Evolutionary conservation across 2,329 filamentous ascomycete genomes (phyloP), one percentile per base, ranked within the genome.

Genomic region (Esteya vermicola): DNA sequence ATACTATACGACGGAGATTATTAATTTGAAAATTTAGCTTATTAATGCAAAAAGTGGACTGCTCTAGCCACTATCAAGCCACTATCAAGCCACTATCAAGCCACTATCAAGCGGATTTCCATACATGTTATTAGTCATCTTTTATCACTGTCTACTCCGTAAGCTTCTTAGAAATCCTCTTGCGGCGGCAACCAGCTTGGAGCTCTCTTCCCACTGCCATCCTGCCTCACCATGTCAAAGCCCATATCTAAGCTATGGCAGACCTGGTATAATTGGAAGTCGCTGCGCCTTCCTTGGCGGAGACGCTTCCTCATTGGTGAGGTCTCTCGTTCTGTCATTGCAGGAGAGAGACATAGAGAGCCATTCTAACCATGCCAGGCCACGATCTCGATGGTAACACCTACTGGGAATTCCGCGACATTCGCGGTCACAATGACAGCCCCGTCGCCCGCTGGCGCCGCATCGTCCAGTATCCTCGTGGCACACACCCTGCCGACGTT

Each of bases 361-460:
- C 30, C 25, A 3, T 19, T 22, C 9, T 33, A 18, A 7, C 31
- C 19, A 18, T n/a, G 12, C 18, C 46, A 80, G 76, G 77, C 47
- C 64, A 70, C 50, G 77, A 81, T 52, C 72, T 80, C 43, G 52
- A 72, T 20, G 75, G 75, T 41, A 80, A 81, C 59, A 79, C 76
- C 4, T 81, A 71, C 61, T 81, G 77, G 75, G 73, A 79, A 51
- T 79, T 81, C 58, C 66, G 65, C 43, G 68, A 77, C 47, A 50
- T 58, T 7, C 62, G 65, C 40, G 57, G 58, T 44, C 12, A 32
- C 26, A n/a, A 9, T 16, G 60, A 62, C 43, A 56, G 23, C 26
- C 20, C 35, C 23, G 43, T 55, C 34, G 48, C 53, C 26, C 68
- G 71, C 47, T 72, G 70, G 66, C 70, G 75, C 25, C 71, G 75